Evolutionary conservation across 306 rosid genomes (phyloP).

Genomic region (Prunus armeniaca): DNA sequence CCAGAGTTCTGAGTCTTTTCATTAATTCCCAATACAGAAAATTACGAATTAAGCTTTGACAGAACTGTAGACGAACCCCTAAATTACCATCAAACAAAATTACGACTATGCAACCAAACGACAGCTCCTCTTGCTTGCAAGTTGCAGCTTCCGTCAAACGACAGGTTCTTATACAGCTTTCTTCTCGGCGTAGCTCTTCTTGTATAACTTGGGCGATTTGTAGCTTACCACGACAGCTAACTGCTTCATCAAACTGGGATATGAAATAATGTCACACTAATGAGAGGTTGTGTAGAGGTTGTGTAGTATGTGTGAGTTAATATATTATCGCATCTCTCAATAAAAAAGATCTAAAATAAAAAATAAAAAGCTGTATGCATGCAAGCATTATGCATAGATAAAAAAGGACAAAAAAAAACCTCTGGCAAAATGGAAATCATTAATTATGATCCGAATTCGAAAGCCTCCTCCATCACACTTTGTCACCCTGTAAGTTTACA

Average conservation of each 20-base stretch:
- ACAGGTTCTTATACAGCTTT: no score
- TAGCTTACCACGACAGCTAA: background rate
- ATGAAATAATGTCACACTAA: background rate
- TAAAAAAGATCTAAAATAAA: no score
- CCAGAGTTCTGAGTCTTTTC: background rate
- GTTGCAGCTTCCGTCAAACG: no score
- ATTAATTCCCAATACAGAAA: background rate
- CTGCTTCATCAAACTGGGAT: background rate
- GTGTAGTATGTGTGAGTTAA: background rate
- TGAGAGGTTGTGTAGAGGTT: background rate
- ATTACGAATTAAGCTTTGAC: no score
- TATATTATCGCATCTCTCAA: no score
- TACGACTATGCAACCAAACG: no score
- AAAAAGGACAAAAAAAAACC: no score
- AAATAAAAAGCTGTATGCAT: background rate
- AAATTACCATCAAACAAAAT: no score
- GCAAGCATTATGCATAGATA: background rate
- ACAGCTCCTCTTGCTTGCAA: no score
- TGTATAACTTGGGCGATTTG: no score
- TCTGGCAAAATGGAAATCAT: background rate
- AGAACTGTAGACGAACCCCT: no score
- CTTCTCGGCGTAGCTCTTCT: no score
- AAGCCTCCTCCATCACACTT: background rate
- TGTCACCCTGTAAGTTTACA: background rate
- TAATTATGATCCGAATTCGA: background rate